A percentile compares a stretch with the other conserved stretches of the same genome.
phyloP scores from a whole-genome alignment of 2,329 filamentous ascomycete genomes.

The Venturiaceae sp. region DNA sequence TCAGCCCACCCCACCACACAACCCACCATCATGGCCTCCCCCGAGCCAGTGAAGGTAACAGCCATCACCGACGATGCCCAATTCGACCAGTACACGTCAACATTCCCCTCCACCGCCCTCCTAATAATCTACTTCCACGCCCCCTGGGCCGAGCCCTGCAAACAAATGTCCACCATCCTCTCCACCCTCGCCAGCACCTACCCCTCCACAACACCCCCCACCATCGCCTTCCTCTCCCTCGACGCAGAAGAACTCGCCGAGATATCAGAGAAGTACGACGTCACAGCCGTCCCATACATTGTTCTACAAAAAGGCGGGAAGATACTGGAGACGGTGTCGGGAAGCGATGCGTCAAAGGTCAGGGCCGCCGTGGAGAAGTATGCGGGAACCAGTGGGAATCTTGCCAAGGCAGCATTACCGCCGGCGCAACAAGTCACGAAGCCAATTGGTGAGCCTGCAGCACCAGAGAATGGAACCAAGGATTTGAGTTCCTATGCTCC shows the following conservation, averaged over 20 bases:
- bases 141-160: conserved; percentile 91
- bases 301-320: conserved; percentile 69
- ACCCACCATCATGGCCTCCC: background rate
- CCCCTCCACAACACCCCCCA: conserved; percentile 53
- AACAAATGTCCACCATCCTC: conserved; percentile 85
- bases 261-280: conserved; percentile 84
- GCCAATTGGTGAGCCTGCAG: conserved; percentile 16
- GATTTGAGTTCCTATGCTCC: conserved; percentile 37
- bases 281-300: conserved; percentile 87
- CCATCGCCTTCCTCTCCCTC: conserved; percentile 76
- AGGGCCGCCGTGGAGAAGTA: conserved; percentile 78
- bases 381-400: conserved; percentile 41
- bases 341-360: conserved; percentile 80
- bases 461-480: conserved; percentile 26
- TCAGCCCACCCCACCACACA: background rate
- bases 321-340: conserved; percentile 76
- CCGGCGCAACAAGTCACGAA: conserved; percentile 34
- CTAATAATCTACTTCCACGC: conserved; percentile 91
- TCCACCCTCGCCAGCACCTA: conserved; percentile 80
- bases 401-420: conserved; percentile 26
- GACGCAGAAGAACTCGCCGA: conserved; percentile 93
- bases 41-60: conserved; percentile 44
- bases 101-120: conserved; percentile 60
- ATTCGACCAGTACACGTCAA: conserved; percentile 60
- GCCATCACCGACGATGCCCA: conserved; percentile 66